Evolutionary conservation across 2,329 filamentous ascomycete genomes (phyloP).

Genomic region (Cladosporium cucumerinum): DNA sequence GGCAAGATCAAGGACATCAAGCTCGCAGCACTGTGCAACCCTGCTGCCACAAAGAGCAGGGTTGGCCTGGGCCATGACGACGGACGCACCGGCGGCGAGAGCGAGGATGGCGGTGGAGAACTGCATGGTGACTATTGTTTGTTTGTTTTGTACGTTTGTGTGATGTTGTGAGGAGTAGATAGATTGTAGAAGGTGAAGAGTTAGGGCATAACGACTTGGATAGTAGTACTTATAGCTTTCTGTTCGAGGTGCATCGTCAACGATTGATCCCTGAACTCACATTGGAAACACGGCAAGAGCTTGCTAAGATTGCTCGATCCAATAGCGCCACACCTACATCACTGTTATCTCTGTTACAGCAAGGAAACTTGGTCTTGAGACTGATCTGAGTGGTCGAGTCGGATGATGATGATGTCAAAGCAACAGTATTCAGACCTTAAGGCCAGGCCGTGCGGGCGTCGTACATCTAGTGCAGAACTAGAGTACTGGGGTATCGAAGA

Average conservation of each 20-base stretch:
- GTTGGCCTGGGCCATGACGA: slow-evolving; percentile 12
- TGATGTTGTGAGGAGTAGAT: not conserved
- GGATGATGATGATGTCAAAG: slow-evolving; percentile 10
- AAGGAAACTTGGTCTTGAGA: slow-evolving; percentile 1
- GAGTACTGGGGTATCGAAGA: not conserved
- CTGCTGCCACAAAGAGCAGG: slow-evolving; percentile 12
- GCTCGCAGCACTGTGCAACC: slow-evolving; percentile 16
- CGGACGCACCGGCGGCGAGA: slow-evolving; percentile 18
- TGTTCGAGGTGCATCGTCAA: not conserved
- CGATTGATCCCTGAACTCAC: not conserved
- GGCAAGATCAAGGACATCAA: slow-evolving; percentile 15
- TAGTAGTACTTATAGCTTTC: not conserved
- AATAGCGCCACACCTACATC: not conserved
- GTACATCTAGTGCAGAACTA: not conserved
- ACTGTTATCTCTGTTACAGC: not conserved
- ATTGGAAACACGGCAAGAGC: not conserved
- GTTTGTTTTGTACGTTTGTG: not conserved
- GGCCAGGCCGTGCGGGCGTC: not conserved
- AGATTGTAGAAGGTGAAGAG: not conserved
- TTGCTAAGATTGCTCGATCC: not conserved
- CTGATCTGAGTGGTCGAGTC: not conserved
- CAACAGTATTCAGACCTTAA: not conserved
- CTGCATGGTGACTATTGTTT: not conserved
- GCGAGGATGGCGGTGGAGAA: slow-evolving; percentile 1
- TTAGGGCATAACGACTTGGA: not conserved